These are phyloP conservation scores for Purshia tridentata DNA, from an alignment of 306 rosid genomes.

Conservation along the genomic window DNA sequence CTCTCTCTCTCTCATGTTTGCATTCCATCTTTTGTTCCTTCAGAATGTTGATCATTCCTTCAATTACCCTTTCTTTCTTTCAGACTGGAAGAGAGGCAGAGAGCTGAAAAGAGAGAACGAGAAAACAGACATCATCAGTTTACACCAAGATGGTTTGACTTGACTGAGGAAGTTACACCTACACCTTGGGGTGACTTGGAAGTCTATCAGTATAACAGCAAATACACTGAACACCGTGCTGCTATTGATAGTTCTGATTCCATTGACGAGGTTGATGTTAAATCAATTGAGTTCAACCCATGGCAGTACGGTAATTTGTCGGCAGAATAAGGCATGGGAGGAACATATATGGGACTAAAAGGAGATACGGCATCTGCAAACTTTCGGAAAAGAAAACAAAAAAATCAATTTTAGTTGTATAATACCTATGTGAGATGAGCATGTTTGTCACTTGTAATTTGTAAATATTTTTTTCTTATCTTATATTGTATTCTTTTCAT, in stretches of 20 bases:
- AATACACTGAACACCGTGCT: slow-evolving; percentile 61
- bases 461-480: too few species aligned
- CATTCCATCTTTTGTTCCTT: neutral
- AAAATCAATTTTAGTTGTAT: too few species aligned
- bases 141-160: slow-evolving; percentile 77
- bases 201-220: slow-evolving; percentile 72
- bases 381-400: too few species aligned
- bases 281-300: slow-evolving; percentile 70
- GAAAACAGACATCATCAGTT: slow-evolving; percentile 58
- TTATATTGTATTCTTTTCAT: too few species aligned
- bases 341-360: too few species aligned
- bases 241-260: slow-evolving; percentile 46
- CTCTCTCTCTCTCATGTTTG: neutral
- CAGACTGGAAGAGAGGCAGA: slow-evolving; percentile 92
- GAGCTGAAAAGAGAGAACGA: slow-evolving; percentile 76
- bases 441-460: too few species aligned
- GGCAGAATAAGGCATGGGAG: slow-evolving; percentile 35
- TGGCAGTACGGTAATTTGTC: slow-evolving; percentile 74
- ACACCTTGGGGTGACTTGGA: slow-evolving; percentile 98
- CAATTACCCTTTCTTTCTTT: slow-evolving; percentile 1
- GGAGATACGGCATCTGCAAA: too few species aligned
- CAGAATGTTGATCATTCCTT: neutral
- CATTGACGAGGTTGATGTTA: slow-evolving; percentile 36
- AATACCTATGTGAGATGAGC: too few species aligned
- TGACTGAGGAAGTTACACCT: slow-evolving; percentile 66